Evolutionary conservation across 257 asterid species (phyloP), one percentile per base, ranked within the genome.

Genomic region (Fraxinus excelsior): DNA sequence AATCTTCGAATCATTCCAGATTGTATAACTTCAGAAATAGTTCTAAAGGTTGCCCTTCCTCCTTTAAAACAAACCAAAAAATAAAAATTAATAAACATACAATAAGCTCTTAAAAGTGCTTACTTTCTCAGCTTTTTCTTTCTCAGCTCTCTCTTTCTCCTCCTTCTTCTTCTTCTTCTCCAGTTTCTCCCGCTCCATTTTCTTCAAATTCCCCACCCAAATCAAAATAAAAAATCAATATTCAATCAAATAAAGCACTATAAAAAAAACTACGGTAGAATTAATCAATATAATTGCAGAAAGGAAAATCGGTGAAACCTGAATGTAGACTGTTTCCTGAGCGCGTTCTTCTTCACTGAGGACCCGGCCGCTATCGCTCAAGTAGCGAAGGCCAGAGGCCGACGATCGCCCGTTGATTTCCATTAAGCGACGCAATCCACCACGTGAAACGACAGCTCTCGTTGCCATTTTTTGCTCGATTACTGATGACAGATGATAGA

Each of bases 321-420:
- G 82, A 66, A 91, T 88, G 71, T 84, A 93, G 71, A 91, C 91
- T 70, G 87, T 82, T 82, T 95, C 99, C 80, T 86, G 83, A 53
- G 98, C 99, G 32, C 89, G 97, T 85, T 91, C 94, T 86, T 95
- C 98, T 82, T 95, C 99, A 23, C 90, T 83, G 73, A 94, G 87
- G 9, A 94, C 65, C 1, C 98, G 92, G 26, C 96, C 98, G 40
- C 58, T 80, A n/a, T 91, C 93, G 79, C 90, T 75, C 82, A 86
- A 87, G 79, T 80, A 89, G 67, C 89, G 94, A 69, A 66, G 84
- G 72, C 80, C 82, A 37, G 82, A 74, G 4, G 82, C 77, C 76
- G 80, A 40, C 44, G 87, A 72, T 35, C 70, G 79, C 67, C 37
- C 25, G 70, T 37, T 74, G 65, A 72, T 64, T 60, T 77, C 84